A percentile compares a stretch with the other conserved stretches of the same genome.
These are phyloP conservation scores for Diaporthe ilicicola DNA, from an alignment of 2,329 filamentous ascomycete species.

Conservation along the genomic window DNA sequence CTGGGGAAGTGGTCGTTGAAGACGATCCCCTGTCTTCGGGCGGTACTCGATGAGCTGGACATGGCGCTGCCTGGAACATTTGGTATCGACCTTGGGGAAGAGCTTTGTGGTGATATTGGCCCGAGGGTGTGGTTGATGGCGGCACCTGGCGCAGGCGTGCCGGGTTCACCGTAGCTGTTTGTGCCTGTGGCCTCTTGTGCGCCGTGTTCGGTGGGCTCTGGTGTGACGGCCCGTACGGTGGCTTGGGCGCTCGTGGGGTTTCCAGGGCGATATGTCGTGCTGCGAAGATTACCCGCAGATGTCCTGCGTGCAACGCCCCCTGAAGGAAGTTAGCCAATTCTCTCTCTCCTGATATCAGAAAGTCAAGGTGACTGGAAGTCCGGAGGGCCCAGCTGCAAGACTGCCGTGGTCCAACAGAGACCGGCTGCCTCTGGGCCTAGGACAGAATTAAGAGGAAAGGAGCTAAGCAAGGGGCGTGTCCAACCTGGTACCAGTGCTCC, in stretches of 20 bases:
- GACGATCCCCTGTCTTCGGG: slow-evolving; percentile 62
- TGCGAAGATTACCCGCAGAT: slow-evolving; percentile 40
- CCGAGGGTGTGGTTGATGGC: slow-evolving; percentile 43
- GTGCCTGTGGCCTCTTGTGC: slow-evolving; percentile 39
- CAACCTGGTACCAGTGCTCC: slow-evolving; percentile 26
- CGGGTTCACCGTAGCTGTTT: slow-evolving; percentile 23
- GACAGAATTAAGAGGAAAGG: not conserved
- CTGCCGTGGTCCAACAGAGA: not conserved
- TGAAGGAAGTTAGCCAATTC: slow-evolving; percentile 9
- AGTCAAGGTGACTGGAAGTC: not conserved
- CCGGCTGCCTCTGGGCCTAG: not conserved
- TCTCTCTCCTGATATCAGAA: not conserved
- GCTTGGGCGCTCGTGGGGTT: slow-evolving; percentile 41
- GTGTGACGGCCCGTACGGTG: slow-evolving; percentile 72
- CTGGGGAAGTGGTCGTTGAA: slow-evolving; percentile 65
- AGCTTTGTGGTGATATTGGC: slow-evolving; percentile 53
- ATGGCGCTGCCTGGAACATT: slow-evolving; percentile 47
- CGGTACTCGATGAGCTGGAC: slow-evolving; percentile 37
- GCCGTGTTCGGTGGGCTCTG: slow-evolving; percentile 58
- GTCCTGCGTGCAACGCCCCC: slow-evolving; percentile 33
- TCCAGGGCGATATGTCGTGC: slow-evolving; percentile 40
- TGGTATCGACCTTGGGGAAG: slow-evolving; percentile 55
- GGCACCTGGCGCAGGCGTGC: slow-evolving; percentile 27
- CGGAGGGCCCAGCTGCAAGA: not conserved
- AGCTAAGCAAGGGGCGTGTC: slow-evolving; percentile 21